phyloP scores from a whole-genome alignment of 2,329 filamentous ascomycete species.

The Colletotrichum lini region DNA sequence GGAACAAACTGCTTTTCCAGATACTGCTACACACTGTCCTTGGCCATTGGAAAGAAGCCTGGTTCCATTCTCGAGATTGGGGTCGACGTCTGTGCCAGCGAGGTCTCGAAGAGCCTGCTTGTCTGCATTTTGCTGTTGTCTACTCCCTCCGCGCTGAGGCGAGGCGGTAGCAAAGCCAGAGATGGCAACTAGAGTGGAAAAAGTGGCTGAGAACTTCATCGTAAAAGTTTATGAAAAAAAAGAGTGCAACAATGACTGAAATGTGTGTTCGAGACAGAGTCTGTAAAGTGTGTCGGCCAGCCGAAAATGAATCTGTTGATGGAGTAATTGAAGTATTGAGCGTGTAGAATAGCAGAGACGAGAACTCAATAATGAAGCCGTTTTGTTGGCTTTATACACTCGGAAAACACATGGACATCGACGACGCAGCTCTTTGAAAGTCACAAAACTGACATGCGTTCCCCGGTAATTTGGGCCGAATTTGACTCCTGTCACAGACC shows the following conservation, averaged over 20 bases:
- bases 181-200: neutral
- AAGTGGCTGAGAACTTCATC: slow-evolving; percentile 19
- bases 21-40: slow-evolving; percentile 30
- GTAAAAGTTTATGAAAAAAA: neutral
- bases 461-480: neutral
- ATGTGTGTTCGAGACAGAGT: neutral
- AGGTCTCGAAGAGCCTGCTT: slow-evolving; percentile 28
- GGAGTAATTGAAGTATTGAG: neutral
- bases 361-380: too few relatives aligned
- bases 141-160: slow-evolving; percentile 25
- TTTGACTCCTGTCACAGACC: slow-evolving; percentile 21
- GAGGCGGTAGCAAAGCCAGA: slow-evolving; percentile 18
- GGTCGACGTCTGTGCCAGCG: slow-evolving; percentile 27
- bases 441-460: slow-evolving; percentile 19
- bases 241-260: neutral
- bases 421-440: slow-evolving; percentile 9
- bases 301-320: neutral
- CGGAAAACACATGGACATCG: neutral
- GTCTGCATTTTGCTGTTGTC: slow-evolving; percentile 22
- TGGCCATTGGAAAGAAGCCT: slow-evolving; percentile 26
- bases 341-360: neutral
- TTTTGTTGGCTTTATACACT: neutral
- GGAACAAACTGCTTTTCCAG: slow-evolving; percentile 29
- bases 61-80: slow-evolving; percentile 31
- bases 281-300: neutral